Conservation (phyloP, 768 basidiomycete genomes). For the Rhodotorula paludigena region DNA sequence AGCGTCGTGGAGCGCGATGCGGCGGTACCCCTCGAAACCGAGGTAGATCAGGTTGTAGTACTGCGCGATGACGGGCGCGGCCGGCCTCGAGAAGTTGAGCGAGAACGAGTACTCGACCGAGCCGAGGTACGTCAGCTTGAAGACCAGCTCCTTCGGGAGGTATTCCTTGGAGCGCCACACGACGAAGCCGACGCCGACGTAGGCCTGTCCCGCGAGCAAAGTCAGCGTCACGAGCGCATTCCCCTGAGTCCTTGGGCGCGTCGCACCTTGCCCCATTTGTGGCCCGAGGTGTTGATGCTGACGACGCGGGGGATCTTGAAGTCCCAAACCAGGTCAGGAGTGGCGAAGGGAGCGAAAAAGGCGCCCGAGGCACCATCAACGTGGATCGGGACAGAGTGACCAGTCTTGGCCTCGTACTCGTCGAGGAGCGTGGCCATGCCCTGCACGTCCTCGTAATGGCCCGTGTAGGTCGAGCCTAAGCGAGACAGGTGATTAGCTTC, state of each 20-base stretch:
- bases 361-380: conserved; percentile 63
- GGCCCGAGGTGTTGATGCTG: conserved; percentile 9
- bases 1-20: conserved; percentile 53
- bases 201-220: no score
- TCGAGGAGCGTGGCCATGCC: conserved; percentile 71
- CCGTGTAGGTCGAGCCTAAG: conserved; percentile 54
- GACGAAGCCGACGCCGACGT: conserved; percentile 57
- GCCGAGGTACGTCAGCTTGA: conserved; percentile 51
- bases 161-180: conserved; percentile 58
- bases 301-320: conserved; percentile 45
- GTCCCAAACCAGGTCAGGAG: conserved; percentile 45
- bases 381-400: conserved; percentile 55
- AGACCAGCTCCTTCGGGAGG: conserved; percentile 65
- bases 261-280: conserved; percentile 10
- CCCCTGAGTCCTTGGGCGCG: no score
- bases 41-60: conserved; percentile 39
- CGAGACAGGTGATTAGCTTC: conserved; percentile 29
- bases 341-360: conserved; percentile 60
- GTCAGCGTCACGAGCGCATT: no score
- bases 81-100: conserved; percentile 46
- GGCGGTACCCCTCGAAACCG: conserved; percentile 51
- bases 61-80: conserved; percentile 37
- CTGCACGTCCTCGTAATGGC: conserved; percentile 72
- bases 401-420: conserved; percentile 53
- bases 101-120: conserved; percentile 67